Base-by-base conservation (phyloP, 768 basidiomycete genomes). In the Trametes gibbosa region DNA sequence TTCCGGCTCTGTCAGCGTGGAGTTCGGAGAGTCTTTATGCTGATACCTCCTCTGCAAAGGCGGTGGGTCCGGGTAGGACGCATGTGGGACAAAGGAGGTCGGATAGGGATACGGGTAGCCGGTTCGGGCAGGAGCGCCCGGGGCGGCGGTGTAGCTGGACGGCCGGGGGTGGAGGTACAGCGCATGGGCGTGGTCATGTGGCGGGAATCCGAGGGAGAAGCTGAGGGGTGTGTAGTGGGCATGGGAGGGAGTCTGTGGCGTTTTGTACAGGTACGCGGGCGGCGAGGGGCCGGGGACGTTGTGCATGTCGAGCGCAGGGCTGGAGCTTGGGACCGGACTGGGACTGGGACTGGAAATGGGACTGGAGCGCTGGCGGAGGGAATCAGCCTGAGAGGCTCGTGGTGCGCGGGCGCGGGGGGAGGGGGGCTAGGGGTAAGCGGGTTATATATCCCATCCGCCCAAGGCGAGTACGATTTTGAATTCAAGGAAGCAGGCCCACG, bases 121-220 rank as follows among this genome's bases (percentile, higher is more conserved):
- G 34, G 17, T 32, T 63, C 47, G 57, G 34, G 57, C 24, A 62
- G 50, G 27, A 45, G 49, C 48, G 23, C 51, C 43, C 19, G 48
- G 27, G 16, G 61, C 52, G 52, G 65, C 63, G 63, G 61, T 62
- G 66, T 61, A 47, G 65, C 27, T 43, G 56, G 58, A 34, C 43
- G 65, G 62, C 9, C 56, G 42, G 29, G 41, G 35, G 27, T 46
- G 58, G 34, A 45, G 25, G 60, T 48, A 56, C 23, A 40, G 29
- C 55, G 47, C 53, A 54, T 65, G 63, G 29, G 29, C 5, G 29
- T 32, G n/a, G 53, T 55, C 59, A 40, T 51, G 35, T 29, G 61
- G 32, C 41, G 68, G 39, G 53, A 63, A 69, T 69, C 68, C 61
- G 25, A 49, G 41, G n/a, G 61, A 64, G 68, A 69, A 69, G 65